These are phyloP conservation scores for Aureobasidium zeae DNA, from an alignment of 2,329 filamentous ascomycete species.

Conservation along the genomic window DNA sequence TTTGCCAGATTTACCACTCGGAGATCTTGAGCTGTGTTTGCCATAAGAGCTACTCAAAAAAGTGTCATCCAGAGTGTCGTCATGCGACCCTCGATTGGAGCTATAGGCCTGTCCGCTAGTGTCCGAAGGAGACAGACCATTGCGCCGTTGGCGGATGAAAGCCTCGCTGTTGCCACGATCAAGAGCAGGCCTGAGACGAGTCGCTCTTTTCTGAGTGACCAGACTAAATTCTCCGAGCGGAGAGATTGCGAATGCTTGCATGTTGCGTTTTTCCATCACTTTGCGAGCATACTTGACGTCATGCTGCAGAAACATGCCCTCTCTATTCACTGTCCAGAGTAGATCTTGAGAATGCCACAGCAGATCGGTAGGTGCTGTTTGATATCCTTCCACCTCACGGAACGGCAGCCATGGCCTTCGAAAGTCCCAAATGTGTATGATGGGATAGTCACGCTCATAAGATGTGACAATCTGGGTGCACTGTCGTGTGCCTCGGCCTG, in stretches of 20 bases:
- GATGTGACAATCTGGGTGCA: constrained; percentile 54
- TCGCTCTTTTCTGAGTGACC: constrained; percentile 44
- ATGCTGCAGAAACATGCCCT: constrained; percentile 53
- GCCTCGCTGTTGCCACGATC: constrained; percentile 10
- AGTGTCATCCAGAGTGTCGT: constrained; percentile 49
- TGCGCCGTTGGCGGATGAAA: constrained; percentile 8
- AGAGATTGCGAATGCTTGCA: constrained; percentile 49
- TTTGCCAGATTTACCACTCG: constrained; percentile 41
- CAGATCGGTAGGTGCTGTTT: constrained; percentile 48
- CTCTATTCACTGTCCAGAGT: constrained; percentile 54
- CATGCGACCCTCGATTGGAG: constrained; percentile 32
- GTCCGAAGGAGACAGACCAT: background rate
- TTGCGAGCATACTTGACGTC: constrained; percentile 52
- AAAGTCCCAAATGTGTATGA: constrained; percentile 57
- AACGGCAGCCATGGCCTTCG: constrained; percentile 53
- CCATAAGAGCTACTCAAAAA: constrained; percentile 41
- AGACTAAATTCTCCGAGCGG: constrained; percentile 48
- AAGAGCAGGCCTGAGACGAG: constrained; percentile 5
- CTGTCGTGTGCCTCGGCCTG: constrained; percentile 46
- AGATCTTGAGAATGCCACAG: constrained; percentile 56
- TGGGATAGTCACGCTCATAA: constrained; percentile 52
- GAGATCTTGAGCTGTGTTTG: constrained; percentile 30
- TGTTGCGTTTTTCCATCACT: constrained; percentile 47
- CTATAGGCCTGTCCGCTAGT: background rate
- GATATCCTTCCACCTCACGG: constrained; percentile 49